A percentile compares a stretch with the other conserved stretches of the same genome.
Conservation (phyloP, 2,329 filamentous ascomycete species). For the Zymoseptoria pseudotritici region DNA sequence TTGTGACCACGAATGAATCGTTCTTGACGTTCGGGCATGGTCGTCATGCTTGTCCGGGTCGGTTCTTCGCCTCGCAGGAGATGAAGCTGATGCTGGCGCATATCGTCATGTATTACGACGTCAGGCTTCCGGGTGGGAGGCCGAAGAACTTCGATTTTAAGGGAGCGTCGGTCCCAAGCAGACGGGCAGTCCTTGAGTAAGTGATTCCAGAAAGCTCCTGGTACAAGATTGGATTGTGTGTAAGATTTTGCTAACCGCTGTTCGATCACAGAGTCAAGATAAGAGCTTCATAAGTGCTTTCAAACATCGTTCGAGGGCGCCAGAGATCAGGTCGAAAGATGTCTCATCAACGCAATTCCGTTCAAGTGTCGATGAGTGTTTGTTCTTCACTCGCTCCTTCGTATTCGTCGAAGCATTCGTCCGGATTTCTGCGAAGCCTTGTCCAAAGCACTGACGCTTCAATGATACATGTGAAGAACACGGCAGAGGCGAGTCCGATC, state of each 20-base stretch:
- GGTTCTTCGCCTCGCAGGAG: constrained; percentile 42
- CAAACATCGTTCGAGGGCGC: too few species aligned
- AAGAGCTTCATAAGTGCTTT: too few species aligned
- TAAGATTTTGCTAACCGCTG: too few species aligned
- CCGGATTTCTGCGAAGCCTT: constrained; percentile 1
- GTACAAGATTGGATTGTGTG: too few species aligned
- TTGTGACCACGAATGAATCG: constrained; percentile 14
- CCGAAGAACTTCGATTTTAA: constrained; percentile 13
- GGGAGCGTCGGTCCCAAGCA: too few species aligned
- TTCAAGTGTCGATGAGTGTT: constrained; percentile 1
- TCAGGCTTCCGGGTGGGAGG: constrained; percentile 13
- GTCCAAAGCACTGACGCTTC: constrained; percentile 20
- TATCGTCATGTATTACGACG: constrained; percentile 37
- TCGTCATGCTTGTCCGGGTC: constrained; percentile 27
- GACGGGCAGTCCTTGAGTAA: too few species aligned
- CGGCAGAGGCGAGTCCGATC: constrained; percentile 28
- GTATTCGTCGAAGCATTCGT: background rate
- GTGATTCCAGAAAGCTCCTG: too few species aligned
- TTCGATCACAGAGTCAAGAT: too few species aligned
- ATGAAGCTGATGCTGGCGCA: constrained; percentile 41
- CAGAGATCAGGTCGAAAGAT: too few species aligned
- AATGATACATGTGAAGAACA: constrained; percentile 28
- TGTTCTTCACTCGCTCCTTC: background rate
- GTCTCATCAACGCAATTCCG: too few species aligned
- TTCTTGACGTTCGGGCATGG: constrained; percentile 18